Conservation (phyloP, 2,329 filamentous ascomycete species). For the Aspergillus sojae region DNA sequence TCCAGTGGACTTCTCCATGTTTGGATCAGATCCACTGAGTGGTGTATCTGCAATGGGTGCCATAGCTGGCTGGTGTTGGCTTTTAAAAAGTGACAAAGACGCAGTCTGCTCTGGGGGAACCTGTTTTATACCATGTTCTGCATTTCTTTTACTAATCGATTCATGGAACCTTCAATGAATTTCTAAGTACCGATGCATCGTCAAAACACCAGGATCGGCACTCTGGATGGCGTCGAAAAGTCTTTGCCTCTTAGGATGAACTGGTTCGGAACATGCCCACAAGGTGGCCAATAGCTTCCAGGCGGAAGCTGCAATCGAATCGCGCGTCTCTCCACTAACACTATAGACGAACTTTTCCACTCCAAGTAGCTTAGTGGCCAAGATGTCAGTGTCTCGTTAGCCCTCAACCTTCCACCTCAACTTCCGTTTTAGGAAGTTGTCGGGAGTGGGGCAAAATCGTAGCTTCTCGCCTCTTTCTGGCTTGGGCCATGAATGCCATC, state of each 20-base stretch:
- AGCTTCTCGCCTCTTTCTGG: not conserved
- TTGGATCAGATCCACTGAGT: slow-evolving; percentile 1
- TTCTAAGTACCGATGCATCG: not conserved
- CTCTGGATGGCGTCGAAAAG: not conserved
- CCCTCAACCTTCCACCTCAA: slow-evolving; percentile 1
- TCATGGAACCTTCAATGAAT: not conserved
- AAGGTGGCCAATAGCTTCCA: not conserved
- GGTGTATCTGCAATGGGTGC: not conserved
- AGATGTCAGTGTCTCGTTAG: not conserved
- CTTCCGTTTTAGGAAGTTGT: slow-evolving; percentile 28
- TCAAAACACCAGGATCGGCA: not conserved
- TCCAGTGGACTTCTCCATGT: slow-evolving; percentile 7
- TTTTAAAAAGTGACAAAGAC: not conserved
- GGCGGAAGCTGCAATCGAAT: not conserved
- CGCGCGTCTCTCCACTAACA: not conserved
- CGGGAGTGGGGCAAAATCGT: slow-evolving; percentile 22
- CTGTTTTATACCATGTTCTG: not conserved
- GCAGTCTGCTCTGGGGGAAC: not conserved
- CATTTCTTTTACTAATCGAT: not conserved
- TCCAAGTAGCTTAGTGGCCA: not conserved
- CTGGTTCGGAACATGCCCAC: not conserved
- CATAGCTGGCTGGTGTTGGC: not conserved
- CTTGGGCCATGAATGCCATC: not conserved
- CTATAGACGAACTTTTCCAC: not conserved
- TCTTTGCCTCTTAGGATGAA: not conserved